These are phyloP conservation scores for Ochetophila trinervis DNA, from an alignment of 306 rosid genomes.

Conservation along the genomic window DNA sequence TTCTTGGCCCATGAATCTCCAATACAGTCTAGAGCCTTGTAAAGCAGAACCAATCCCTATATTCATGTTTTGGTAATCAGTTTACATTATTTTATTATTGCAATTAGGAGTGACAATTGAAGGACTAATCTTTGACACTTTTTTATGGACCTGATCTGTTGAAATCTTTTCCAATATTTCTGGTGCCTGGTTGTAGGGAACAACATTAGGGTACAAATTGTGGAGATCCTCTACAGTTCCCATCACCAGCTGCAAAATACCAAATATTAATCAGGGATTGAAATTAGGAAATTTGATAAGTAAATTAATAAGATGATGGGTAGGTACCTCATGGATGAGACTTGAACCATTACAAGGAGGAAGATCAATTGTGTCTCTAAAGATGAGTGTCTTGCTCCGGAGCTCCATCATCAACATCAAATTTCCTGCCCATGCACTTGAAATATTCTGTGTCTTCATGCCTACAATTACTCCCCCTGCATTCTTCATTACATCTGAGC, in stretches of 20 bases:
- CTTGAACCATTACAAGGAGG: slow-evolving; percentile 31
- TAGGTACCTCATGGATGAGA: slow-evolving; percentile 26
- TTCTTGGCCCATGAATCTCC: slow-evolving; percentile 32
- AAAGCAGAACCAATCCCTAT: slow-evolving; percentile 28
- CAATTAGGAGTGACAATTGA: not conserved
- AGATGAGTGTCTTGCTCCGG: slow-evolving; percentile 25
- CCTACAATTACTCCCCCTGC: not conserved
- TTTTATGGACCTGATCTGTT: slow-evolving; percentile 27
- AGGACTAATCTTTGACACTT: not conserved
- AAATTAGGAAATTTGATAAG: not conserved
- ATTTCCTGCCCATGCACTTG: slow-evolving; percentile 16
- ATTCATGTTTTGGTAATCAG: not conserved
- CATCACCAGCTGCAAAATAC: slow-evolving; percentile 26
- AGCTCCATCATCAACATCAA: slow-evolving; percentile 26
- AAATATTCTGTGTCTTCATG: not conserved
- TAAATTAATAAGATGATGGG: not conserved
- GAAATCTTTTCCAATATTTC: slow-evolving; percentile 13
- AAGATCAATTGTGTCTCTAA: slow-evolving; percentile 34
- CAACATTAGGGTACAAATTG: slow-evolving; percentile 36
- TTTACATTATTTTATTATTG: not conserved
- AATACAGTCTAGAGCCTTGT: slow-evolving; percentile 24
- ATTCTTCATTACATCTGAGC: slow-evolving; percentile 8
- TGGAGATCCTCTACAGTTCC: slow-evolving; percentile 40
- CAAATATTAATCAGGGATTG: not conserved
- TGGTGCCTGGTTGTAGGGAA: slow-evolving; percentile 7